phyloP scores from a whole-genome alignment of 2,329 filamentous ascomycete genomes.

The Aspergillus niger region DNA sequence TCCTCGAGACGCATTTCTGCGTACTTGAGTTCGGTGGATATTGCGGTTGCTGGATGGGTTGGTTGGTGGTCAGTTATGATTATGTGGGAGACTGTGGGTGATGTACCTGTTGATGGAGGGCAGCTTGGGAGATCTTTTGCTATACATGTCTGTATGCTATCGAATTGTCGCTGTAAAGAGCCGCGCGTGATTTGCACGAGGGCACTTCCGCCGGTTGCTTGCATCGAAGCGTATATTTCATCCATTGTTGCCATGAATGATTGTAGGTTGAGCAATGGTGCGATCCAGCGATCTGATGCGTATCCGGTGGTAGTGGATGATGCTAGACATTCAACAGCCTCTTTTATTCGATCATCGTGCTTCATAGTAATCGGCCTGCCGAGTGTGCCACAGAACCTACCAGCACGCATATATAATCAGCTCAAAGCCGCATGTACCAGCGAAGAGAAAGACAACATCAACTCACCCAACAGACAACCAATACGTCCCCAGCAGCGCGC shows the following conservation, averaged over 20 bases:
- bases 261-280: slow-evolving; percentile 22
- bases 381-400: not conserved
- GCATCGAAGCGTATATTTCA: slow-evolving; percentile 21
- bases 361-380: not conserved
- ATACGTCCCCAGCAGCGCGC: slow-evolving; percentile 24
- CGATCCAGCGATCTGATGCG: slow-evolving; percentile 24
- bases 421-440: not conserved
- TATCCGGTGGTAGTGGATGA: slow-evolving; percentile 5
- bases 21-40: slow-evolving; percentile 22
- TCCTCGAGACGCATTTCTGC: slow-evolving; percentile 23
- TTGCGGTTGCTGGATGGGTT: slow-evolving; percentile 15
- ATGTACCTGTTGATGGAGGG: slow-evolving; percentile 18
- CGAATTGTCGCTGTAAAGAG: slow-evolving; percentile 20
- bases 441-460: not conserved
- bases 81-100: not conserved
- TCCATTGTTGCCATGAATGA: slow-evolving; percentile 24
- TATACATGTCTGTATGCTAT: slow-evolving; percentile 11
- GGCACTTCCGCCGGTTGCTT: slow-evolving; percentile 16
- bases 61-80: not conserved
- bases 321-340: slow-evolving; percentile 13
- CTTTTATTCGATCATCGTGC: slow-evolving; percentile 14
- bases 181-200: slow-evolving; percentile 11
- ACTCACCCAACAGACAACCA: slow-evolving; percentile 26
- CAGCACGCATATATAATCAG: not conserved
- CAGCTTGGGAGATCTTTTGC: slow-evolving; percentile 13